Evolutionary conservation across 208 protist species (phyloP), one percentile per base, ranked within the genome.

Genomic region (Leishmania amazonensis): DNA sequence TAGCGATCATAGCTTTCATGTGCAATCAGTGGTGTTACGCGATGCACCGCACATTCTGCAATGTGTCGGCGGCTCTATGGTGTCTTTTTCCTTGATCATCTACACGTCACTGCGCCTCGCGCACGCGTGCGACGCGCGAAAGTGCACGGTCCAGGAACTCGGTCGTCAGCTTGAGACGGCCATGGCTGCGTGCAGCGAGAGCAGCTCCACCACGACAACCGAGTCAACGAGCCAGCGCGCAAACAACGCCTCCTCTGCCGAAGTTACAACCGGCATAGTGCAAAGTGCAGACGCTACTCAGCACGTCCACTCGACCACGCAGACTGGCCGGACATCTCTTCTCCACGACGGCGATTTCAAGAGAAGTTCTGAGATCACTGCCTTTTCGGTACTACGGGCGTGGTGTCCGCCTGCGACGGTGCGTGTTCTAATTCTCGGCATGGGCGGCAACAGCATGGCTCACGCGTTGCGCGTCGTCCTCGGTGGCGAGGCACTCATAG

Each of bases 391-490:
- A n/a, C 75, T 86, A 47, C 64, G 57, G 11, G 21, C 38, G 47
- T 81, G 87, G 42, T 82, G 87, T 49, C 91, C 88, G 4, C 72
- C 85, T 6, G 17, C 85, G 1, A 77, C 40, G 24, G 88, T 82
- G 45, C 82, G 84, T 15, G 70, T 93, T 9, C 71, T 96, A 3
- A 80, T 96, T 8, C 87, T 96, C 13, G 93, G 93, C 60, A 96
- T 96, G 93, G 93, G 93, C 67, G 93, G 93, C 42, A 96, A 96
- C 84, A 96, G 91, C 81, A 96, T 96, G 85, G 93, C 89, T 1
- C 73, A 88, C 0, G 84, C 89, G 28, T 83, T 96, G 21, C 90
- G 93, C 45, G 24, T 81, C 54, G 75, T 94, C 35, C 80, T 96
- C 11, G 93, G 93, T 7, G 64, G 78, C 5, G 67, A 76, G 1